Evolutionary conservation across 192 early-diverging fungal species (phyloP).

Genomic region (Lobulomyces angularis): DNA sequence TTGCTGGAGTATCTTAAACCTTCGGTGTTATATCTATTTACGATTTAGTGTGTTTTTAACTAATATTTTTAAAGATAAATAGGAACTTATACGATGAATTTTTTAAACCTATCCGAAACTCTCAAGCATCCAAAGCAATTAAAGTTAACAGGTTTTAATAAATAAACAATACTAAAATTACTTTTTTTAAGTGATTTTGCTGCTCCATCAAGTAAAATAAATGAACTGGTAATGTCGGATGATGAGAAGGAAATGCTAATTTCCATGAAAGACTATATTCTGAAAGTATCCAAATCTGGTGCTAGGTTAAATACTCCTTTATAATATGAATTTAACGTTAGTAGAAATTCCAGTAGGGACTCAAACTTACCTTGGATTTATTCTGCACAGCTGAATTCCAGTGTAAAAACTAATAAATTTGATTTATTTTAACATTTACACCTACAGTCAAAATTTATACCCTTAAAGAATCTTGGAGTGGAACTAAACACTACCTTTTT

Average conservation of each 20-base stretch:
- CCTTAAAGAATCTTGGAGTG: too few relatives aligned
- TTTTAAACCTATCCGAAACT: too few relatives aligned
- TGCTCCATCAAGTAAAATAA: conserved; percentile 37
- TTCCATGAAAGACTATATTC: conserved; percentile 64
- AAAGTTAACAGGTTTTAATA: not conserved
- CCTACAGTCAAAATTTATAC: too few relatives aligned
- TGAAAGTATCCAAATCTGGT: conserved; percentile 50
- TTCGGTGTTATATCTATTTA: conserved; percentile 26
- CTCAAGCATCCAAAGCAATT: too few relatives aligned
- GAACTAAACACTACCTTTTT: too few relatives aligned
- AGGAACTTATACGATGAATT: too few relatives aligned
- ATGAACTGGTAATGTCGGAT: conserved; percentile 55
- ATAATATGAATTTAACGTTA: not conserved
- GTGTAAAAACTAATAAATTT: too few relatives aligned
- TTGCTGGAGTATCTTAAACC: conserved; percentile 56
- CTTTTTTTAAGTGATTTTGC: conserved; percentile 14
- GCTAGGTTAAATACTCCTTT: not conserved
- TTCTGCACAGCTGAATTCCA: too few relatives aligned
- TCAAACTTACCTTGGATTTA: too few relatives aligned
- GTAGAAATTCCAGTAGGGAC: too few relatives aligned
- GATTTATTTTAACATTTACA: too few relatives aligned
- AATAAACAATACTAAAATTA: conserved; percentile 1
- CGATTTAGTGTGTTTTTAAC: not conserved
- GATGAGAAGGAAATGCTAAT: conserved; percentile 65
- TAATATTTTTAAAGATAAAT: too few relatives aligned